Percentiles rank a stretch among this genome's conserved stretches.
phyloP scores from a whole-genome alignment of 2,329 filamentous ascomycete species.

The Chrysoporthe puriensis region DNA sequence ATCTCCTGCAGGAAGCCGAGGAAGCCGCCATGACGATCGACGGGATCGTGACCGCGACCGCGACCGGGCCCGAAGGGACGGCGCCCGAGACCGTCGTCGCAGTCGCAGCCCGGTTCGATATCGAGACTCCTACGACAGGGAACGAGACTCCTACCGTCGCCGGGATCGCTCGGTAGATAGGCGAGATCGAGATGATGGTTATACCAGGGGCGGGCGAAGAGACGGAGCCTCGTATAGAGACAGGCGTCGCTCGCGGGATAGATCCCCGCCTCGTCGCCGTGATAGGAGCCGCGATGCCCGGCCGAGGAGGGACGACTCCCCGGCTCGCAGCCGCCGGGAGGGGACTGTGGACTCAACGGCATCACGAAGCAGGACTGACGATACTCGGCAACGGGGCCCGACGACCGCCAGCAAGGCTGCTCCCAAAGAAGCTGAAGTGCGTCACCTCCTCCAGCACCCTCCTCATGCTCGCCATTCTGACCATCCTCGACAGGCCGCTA shows the following conservation, averaged over 20 bases:
- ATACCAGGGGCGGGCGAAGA: conserved; percentile 63
- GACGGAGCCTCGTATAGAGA: conserved; percentile 58
- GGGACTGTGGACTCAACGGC: conserved; percentile 70
- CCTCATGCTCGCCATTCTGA: conserved; percentile 31
- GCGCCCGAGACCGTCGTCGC: conserved; percentile 57
- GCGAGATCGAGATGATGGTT: conserved; percentile 57
- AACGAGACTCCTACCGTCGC: conserved; percentile 61
- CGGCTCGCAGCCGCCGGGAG: conserved; percentile 65
- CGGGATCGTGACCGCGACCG: conserved; percentile 53
- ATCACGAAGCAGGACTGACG: conserved; percentile 67
- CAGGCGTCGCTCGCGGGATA: conserved; percentile 66
- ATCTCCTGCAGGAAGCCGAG: conserved; percentile 84
- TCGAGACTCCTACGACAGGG: conserved; percentile 56
- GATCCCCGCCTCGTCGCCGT: conserved; percentile 60
- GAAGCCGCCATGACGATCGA: conserved; percentile 53
- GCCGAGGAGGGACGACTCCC: conserved; percentile 73
- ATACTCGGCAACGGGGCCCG: conserved; percentile 59
- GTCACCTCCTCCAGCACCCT: conserved; percentile 35
- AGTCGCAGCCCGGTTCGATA: conserved; percentile 64
- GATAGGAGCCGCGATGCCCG: conserved; percentile 69
- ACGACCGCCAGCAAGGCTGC: conserved; percentile 52
- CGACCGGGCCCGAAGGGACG: conserved; percentile 46
- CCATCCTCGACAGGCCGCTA: conserved; percentile 51
- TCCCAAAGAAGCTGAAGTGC: conserved; percentile 60
- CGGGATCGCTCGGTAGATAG: conserved; percentile 72